Base-by-base conservation (phyloP, 2,329 filamentous ascomycete genomes). In the Penicillium sp. region DNA sequence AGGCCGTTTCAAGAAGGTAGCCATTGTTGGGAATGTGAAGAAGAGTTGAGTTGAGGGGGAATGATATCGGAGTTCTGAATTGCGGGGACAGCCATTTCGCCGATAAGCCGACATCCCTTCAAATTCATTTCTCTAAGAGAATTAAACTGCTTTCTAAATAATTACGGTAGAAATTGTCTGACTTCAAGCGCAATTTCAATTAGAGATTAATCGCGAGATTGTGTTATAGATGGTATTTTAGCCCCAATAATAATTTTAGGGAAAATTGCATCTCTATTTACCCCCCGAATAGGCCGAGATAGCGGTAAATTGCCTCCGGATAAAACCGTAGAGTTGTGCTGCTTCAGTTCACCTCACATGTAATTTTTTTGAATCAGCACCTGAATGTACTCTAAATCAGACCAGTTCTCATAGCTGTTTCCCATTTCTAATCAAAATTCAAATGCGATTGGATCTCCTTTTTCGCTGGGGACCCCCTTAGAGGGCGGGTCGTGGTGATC, bases 1-100 rank as follows among this genome's bases (percentile, higher is more conserved):
- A 37, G 88, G 86, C 73, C 89, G 83, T 75, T 88, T 88, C 58
- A 96, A 83, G 48, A 92, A 69, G 38, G 77, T 72, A 33, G 80
- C 73, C 81, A 84, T 83, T 46, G 19, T 63, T 41, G 53, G 30
- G 22, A 11, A 49, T 26, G 8, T 43, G 45, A 52, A 42, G 57
- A 50, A 37, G 26, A 36, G 38, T n/a, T n/a, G 22, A 45, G 55
- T 46, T n/a, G 50, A 50, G 42, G 48, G 25, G 43, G 47, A 48
- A 47, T 26, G 48, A 47, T 41, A 47, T 37, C 53, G 49, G 53
- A 40, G 30, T 41, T 43, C 25, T 43, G 43, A 42, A 57, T 48
- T 57, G 56, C 56, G 56, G 56, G 56, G 56, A 44, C 44, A 31
- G 45, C 36, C 31, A 49, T 45, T n/a, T 35, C 30, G 41, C 51